These are phyloP conservation scores for Ceratopteris richardii DNA, from an alignment of 75 land plant species.

Conservation along the genomic window DNA sequence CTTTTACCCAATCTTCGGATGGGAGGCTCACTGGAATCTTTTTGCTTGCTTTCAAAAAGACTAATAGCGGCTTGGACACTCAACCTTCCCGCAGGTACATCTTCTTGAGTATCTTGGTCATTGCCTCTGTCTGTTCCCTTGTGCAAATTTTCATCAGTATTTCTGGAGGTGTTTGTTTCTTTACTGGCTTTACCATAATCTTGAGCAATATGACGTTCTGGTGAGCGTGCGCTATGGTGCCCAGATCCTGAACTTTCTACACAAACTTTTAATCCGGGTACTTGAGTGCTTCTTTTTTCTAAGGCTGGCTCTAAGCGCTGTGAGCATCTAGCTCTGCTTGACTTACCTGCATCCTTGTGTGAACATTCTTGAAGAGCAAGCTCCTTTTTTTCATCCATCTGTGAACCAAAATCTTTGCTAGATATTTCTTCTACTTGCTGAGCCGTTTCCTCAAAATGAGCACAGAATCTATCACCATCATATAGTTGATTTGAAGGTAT, in stretches of 20 bases:
- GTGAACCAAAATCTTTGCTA: background rate
- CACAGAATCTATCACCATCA: no score
- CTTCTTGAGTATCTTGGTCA: constrained; percentile 1
- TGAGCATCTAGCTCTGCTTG: no score
- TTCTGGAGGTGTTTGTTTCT: no score
- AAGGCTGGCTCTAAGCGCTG: background rate
- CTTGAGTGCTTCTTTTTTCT: background rate
- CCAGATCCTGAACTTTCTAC: no score
- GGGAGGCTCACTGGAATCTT: constrained; percentile 31
- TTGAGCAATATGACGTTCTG: background rate
- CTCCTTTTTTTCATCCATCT: background rate
- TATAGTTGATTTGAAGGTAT: background rate
- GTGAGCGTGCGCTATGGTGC: no score
- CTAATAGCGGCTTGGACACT: constrained; percentile 83
- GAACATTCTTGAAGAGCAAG: no score
- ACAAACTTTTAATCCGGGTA: background rate
- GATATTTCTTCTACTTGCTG: constrained; percentile 3
- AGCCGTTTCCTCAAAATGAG: background rate
- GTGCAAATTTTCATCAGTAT: background rate
- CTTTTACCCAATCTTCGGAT: constrained; percentile 14
- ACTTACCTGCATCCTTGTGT: background rate
- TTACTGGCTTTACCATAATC: background rate
- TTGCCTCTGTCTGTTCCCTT: background rate
- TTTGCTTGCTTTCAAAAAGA: constrained; percentile 74
- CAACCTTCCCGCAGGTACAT: constrained; percentile 42